Conservation (phyloP, 2,329 filamentous ascomycete species). For the Ophiostoma angusticollis region DNA sequence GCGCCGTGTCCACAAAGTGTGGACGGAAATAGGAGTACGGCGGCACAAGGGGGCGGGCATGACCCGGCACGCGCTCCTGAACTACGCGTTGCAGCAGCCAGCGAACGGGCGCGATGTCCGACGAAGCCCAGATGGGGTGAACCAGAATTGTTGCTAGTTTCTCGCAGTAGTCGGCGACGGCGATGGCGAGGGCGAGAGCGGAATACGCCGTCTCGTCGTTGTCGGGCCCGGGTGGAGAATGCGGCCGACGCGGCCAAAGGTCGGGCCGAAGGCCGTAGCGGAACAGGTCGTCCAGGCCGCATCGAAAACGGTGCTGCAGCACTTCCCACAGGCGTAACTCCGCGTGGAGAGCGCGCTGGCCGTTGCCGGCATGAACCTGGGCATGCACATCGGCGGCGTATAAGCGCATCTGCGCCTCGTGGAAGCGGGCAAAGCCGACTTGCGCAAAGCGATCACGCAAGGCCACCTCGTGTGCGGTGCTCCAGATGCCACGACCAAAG, state of each 20-base stretch:
- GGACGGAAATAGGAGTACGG: constrained; percentile 8
- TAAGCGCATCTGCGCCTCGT: neutral
- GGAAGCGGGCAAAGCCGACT: constrained; percentile 1
- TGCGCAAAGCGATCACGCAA: constrained; percentile 1
- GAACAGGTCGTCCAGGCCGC: constrained; percentile 12
- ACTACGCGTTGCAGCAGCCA: constrained; percentile 12
- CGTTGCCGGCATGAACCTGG: neutral
- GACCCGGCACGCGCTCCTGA: constrained; percentile 9
- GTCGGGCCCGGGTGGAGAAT: no score
- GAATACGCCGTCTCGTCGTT: no score
- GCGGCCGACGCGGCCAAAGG: neutral
- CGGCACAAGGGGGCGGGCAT: constrained; percentile 9
- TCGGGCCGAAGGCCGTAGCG: constrained; percentile 12
- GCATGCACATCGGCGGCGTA: no score
- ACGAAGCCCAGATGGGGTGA: constrained; percentile 10
- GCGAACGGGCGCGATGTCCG: constrained; percentile 7
- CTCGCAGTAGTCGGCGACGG: constrained; percentile 2
- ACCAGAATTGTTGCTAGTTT: constrained; percentile 9
- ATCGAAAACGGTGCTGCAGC: constrained; percentile 12
- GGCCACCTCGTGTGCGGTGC: constrained; percentile 1
- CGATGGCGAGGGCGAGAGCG: neutral
- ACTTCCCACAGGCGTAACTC: constrained; percentile 12
- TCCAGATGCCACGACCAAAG: constrained; percentile 10
- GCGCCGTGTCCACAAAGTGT: constrained; percentile 7
- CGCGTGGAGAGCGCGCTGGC: neutral